These are phyloP conservation scores for Penicillium ochrochloron DNA, from an alignment of 495 filamentous ascomycete species.

Conservation along the genomic window DNA sequence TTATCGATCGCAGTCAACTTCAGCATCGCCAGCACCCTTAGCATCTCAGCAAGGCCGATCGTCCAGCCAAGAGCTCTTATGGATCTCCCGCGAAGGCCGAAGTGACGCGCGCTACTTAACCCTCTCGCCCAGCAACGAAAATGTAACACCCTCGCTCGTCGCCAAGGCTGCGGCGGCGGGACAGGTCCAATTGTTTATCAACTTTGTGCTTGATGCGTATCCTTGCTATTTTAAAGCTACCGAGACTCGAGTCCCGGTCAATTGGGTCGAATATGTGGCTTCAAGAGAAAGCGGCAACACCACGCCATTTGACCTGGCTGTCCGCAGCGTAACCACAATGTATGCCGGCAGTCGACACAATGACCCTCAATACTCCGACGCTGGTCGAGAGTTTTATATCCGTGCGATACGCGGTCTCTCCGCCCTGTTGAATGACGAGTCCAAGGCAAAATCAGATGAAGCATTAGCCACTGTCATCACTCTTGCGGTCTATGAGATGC, in stretches of 20 bases:
- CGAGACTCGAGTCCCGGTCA: slow-evolving; percentile 32
- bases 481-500: slow-evolving; percentile 42
- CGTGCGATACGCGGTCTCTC: slow-evolving; percentile 31
- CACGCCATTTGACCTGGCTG: slow-evolving; percentile 33
- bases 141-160: slow-evolving; percentile 32
- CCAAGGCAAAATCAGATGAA: slow-evolving; percentile 36
- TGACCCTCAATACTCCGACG: slow-evolving; percentile 24
- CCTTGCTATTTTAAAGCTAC: slow-evolving; percentile 37
- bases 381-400: slow-evolving; percentile 29
- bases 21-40: slow-evolving; percentile 15
- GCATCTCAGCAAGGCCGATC: slow-evolving; percentile 7
- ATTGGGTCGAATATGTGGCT: slow-evolving; percentile 38
- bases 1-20: slow-evolving; percentile 26
- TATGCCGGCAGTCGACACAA: slow-evolving; percentile 32
- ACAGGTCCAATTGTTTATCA: slow-evolving; percentile 35
- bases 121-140: slow-evolving; percentile 28
- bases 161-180: slow-evolving; percentile 30
- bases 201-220: slow-evolving; percentile 32
- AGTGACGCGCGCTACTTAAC: slow-evolving; percentile 16
- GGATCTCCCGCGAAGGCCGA: slow-evolving; percentile 8
- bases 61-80: slow-evolving; percentile 5
- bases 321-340: slow-evolving; percentile 34
- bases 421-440: slow-evolving; percentile 18
- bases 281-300: slow-evolving; percentile 18
- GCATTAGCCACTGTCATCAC: slow-evolving; percentile 34